Percentiles rank a stretch among this genome's conserved stretches.
Conservation (phyloP, 208 protist genomes). For the Jaenimonas drosophilae region DNA sequence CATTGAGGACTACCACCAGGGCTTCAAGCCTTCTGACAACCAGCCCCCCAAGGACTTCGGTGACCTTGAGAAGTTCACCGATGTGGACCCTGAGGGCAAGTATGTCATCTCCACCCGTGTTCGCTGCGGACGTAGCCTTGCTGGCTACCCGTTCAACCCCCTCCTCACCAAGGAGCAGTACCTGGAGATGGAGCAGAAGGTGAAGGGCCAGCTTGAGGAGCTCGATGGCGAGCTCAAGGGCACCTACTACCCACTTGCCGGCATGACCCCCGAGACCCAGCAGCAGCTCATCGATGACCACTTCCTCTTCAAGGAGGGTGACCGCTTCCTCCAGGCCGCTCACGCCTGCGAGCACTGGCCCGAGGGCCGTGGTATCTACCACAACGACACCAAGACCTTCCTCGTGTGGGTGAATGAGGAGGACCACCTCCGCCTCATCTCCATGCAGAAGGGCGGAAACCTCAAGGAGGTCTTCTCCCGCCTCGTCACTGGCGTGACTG, state of each 20-base stretch:
- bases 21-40: slow-evolving; percentile 34
- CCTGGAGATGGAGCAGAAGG: slow-evolving; percentile 34
- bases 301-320: slow-evolving; percentile 69
- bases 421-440: slow-evolving; percentile 63
- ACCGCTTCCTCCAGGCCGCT: slow-evolving; percentile 42
- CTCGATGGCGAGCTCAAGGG: slow-evolving; percentile 38
- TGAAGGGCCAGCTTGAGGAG: slow-evolving; percentile 21
- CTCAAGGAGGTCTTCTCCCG: slow-evolving; percentile 44
- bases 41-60: slow-evolving; percentile 47
- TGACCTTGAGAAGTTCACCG: slow-evolving; percentile 1
- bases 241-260: slow-evolving; percentile 41
- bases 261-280: slow-evolving; percentile 45
- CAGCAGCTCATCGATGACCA: slow-evolving; percentile 43
- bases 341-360: slow-evolving; percentile 54
- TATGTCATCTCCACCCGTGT: slow-evolving; percentile 50
- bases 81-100: slow-evolving; percentile 43
- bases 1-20: slow-evolving; percentile 49
- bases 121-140: slow-evolving; percentile 32
- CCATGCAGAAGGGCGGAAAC: slow-evolving; percentile 55
- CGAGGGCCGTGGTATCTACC: slow-evolving; percentile 51
- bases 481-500: slow-evolving; percentile 18
- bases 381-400: slow-evolving; percentile 61
- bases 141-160: slow-evolving; percentile 39
- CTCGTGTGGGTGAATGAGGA: slow-evolving; percentile 68
- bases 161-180: slow-evolving; percentile 29